Base-by-base conservation (phyloP, 805 yeast species). In the Sugiyamaella chiloensis region DNA sequence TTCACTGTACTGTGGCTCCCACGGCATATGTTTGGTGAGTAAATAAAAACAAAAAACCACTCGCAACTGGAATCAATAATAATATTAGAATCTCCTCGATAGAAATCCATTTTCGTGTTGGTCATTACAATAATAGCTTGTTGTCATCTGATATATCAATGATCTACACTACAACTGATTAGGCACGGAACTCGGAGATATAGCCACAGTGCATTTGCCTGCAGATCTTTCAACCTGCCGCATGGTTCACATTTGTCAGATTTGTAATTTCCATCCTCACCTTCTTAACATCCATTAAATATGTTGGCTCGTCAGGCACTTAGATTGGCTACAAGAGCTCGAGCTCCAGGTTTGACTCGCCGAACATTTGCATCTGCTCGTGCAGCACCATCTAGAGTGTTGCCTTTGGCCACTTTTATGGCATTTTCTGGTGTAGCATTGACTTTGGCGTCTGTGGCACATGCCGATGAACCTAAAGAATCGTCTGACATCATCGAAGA, bases 381-480 rank as follows among this genome's bases (percentile, higher is more conserved):
- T 5, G 12, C 21, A 19, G 19, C 37, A 4, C 12, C 19, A 11
- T 14, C 37, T 4, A n/a, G n/a, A n/a, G 20, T 34, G 11, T 21
- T 9, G 20, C 16, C 12, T 12, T 16, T 45, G 41, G 34, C 21
- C 24, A 36, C 32, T 14, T 24, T 14, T 6, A 20, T 41, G 16
- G 30, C 39, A 21, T 29, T 40, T 27, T n/a, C 14, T 21, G 16
- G 16, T 29, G 47, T 36, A n/a, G 35, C 35, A 26, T 12, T 43
- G 8, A 45, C 35, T 14, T 40, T 46, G n/a, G 50, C 47, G 23
- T 6, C 24, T 36, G 42, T 44, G 12, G 42, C 40, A 3, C 35
- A 44, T 7, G 48, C 47, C 16, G 47, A 34, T 24, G 45, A 35
- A 14, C 51, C 42, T 21, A 36, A 40, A 16, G 24, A 41, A 19